Conservation (phyloP, 148 eudicot genomes). For the Vaccinium corymbosum region DNA sequence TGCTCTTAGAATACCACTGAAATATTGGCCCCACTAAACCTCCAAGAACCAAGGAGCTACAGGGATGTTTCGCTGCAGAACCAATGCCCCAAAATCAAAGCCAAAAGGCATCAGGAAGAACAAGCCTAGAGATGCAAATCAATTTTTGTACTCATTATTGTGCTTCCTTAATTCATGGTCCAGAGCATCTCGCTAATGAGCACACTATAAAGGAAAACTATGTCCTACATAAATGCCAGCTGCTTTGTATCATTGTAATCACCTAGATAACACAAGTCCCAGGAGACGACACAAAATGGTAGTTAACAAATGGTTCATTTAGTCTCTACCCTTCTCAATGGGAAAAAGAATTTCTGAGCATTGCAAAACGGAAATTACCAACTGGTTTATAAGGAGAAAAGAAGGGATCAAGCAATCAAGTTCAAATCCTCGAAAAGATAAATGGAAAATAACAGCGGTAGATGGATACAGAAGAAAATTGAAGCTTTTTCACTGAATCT, state of each 20-base stretch:
- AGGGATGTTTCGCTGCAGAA: no score
- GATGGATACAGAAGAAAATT: no score
- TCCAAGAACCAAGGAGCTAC: no score
- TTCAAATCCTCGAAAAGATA: neutral
- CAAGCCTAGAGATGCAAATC: no score
- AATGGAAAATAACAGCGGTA: neutral
- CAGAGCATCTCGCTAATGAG: no score
- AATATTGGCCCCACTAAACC: no score
- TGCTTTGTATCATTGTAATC: neutral
- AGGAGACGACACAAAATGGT: neutral
- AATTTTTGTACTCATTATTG: no score
- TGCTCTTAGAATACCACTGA: no score
- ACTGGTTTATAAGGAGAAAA: neutral
- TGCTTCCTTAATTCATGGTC: no score
- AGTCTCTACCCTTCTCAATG: neutral
- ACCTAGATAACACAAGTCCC: neutral
- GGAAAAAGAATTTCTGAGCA: neutral
- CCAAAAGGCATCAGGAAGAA: no score
- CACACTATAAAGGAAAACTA: neutral
- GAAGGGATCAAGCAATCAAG: neutral
- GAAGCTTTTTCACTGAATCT: no score
- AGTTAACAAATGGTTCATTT: neutral
- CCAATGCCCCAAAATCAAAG: no score
- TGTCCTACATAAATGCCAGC: neutral
- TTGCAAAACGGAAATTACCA: neutral